A percentile compares a stretch with the other conserved stretches of the same genome.
These are phyloP conservation scores for Dactylellina parvicollis DNA, from an alignment of 2,329 filamentous ascomycete genomes.

Conservation along the genomic window DNA sequence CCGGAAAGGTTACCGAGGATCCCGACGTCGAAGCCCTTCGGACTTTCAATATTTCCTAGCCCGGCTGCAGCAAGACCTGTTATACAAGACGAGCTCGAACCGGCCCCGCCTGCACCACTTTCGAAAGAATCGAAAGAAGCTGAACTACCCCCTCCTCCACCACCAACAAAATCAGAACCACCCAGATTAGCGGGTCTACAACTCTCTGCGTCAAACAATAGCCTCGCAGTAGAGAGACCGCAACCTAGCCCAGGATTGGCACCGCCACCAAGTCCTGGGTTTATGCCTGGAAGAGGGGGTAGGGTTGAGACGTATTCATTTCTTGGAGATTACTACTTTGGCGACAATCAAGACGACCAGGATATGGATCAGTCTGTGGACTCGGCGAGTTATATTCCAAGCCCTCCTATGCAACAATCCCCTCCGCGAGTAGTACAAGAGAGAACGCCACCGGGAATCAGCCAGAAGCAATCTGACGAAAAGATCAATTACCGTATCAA, in stretches of 20 bases:
- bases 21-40: constrained; percentile 24
- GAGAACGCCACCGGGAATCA: background rate
- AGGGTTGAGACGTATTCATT: constrained; percentile 49
- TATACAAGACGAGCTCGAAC: constrained; percentile 4
- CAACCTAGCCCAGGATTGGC: constrained; percentile 34
- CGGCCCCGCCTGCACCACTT: constrained; percentile 4
- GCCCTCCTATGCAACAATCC: background rate
- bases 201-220: constrained; percentile 16
- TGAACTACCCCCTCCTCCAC: constrained; percentile 25
- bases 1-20: constrained; percentile 22
- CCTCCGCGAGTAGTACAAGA: constrained; percentile 1
- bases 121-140: constrained; percentile 11
- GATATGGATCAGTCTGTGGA: constrained; percentile 1
- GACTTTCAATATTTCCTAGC: constrained; percentile 41
- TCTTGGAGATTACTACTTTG: constrained; percentile 52
- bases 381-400: background rate
- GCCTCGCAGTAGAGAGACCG: constrained; percentile 29
- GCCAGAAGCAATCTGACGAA: constrained; percentile 16
- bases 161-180: background rate
- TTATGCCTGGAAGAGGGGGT: constrained; percentile 31
- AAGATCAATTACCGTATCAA: constrained; percentile 38
- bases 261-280: constrained; percentile 40
- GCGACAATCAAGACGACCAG: constrained; percentile 29
- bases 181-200: constrained; percentile 20
- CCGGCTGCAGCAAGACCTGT: constrained; percentile 15